phyloP scores from a whole-genome alignment of 2,329 filamentous ascomycete species.

The Dactylellina haptotyla region DNA sequence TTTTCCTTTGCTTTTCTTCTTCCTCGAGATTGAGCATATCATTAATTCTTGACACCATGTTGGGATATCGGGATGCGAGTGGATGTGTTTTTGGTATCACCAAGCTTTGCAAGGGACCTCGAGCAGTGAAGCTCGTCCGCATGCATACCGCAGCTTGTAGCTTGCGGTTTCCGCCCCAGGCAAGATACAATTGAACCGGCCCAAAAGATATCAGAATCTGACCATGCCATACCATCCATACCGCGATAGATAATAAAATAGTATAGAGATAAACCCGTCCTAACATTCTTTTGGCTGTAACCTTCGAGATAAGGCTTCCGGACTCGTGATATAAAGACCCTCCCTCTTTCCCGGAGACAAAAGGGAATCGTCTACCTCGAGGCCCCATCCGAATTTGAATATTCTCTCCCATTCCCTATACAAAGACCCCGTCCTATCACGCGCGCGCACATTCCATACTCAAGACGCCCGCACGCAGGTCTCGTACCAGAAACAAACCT shows the following conservation, averaged over 20 bases:
- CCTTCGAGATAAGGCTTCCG: conserved; percentile 15
- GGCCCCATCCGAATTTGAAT: too few species aligned
- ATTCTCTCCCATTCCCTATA: background rate
- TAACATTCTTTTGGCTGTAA: conserved; percentile 4
- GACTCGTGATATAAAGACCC: conserved; percentile 29
- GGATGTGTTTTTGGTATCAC: conserved; percentile 36
- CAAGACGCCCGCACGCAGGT: background rate
- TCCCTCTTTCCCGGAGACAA: conserved; percentile 2
- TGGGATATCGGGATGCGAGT: background rate
- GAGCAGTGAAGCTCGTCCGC: conserved; percentile 10
- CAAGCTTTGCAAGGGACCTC: background rate
- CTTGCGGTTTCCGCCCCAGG: conserved; percentile 19
- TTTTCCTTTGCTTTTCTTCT: background rate
- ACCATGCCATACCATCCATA: background rate
- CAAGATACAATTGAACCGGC: background rate
- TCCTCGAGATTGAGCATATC: too few species aligned
- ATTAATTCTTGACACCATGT: background rate
- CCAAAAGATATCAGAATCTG: background rate
- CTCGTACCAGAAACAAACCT: too few species aligned
- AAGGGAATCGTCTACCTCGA: too few species aligned
- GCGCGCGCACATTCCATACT: conserved; percentile 13
- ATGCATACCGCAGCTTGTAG: conserved; percentile 19
- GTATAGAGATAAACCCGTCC: background rate
- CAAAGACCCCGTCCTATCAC: conserved; percentile 27
- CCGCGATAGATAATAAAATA: background rate